A percentile compares a stretch with the other conserved stretches of the same genome.
Evolutionary conservation across 148 eudicot species (phyloP).

Genomic region (Spergularia bocconei): DNA sequence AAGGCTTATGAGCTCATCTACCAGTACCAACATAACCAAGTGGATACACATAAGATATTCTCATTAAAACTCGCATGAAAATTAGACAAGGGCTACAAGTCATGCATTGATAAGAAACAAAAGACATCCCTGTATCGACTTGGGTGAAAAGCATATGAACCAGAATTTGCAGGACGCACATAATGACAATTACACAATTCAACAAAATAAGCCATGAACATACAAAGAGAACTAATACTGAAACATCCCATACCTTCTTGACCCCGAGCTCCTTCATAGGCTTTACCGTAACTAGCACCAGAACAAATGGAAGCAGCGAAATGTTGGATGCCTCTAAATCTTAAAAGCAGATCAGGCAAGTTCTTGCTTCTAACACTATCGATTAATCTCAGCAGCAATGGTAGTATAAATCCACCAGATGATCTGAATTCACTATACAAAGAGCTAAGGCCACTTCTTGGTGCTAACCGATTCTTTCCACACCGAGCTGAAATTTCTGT

Average conservation of each 20-base stretch:
- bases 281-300: constrained; percentile 37
- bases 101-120: background rate
- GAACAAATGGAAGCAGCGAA: constrained; percentile 67
- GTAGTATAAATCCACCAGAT: constrained; percentile 68
- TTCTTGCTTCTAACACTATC: constrained; percentile 47
- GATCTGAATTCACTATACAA: constrained; percentile 67
- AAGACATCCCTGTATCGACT: background rate
- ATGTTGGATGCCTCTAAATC: constrained; percentile 71
- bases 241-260: constrained; percentile 53
- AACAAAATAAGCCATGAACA: background rate
- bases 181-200: background rate
- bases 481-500: constrained; percentile 92
- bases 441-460: constrained; percentile 46
- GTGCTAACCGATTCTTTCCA: constrained; percentile 37
- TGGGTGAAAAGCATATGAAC: background rate
- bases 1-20: background rate
- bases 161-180: background rate
- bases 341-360: constrained; percentile 49
- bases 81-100: background rate
- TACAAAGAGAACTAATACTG: background rate
- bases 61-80: background rate
- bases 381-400: constrained; percentile 60
- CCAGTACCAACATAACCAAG: constrained; percentile 9
- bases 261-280: constrained; percentile 25
- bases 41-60: too few species aligned